Base-by-base conservation (phyloP, 805 yeast species). In the Citeromyces matritensis region DNA sequence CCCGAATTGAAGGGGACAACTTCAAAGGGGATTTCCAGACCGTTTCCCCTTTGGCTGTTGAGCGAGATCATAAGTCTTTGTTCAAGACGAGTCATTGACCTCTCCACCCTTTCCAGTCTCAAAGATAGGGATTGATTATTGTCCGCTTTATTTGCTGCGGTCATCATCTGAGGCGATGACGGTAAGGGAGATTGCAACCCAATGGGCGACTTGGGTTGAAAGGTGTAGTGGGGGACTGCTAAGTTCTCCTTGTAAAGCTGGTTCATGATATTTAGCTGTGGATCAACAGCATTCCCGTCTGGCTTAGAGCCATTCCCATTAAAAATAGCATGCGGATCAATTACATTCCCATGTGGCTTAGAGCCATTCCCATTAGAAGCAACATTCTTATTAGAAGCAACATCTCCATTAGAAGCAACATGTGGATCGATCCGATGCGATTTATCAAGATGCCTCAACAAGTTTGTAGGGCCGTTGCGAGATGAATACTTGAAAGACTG, bases 401-500 rank as follows among this genome's bases (percentile, higher is more conserved):
- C n/a, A n/a, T n/a, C n/a, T n/a, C n/a, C n/a, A n/a, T n/a, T n/a
- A n/a, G n/a, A n/a, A n/a, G n/a, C n/a, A n/a, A n/a, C n/a, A n/a
- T n/a, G 33, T 30, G 4, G 33, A n/a, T 41, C 40, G 21, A 48
- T 37, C 12, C 40, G 31, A 34, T 52, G 57, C 10, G 49, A 37
- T 27, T 45, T 47, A 19, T 32, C 41, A 8, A 53, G 35, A 32
- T 53, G 58, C 29, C 55, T 42, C 3, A 55, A 49, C 24, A 53
- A 38, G 31, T 53, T 53, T 0, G 57, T 50, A 6, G 57, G 57
- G 3, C 58, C 58, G 33, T 53, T 53, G 34, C 56, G 41, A 14
- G 52, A 42, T 4, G 54, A 44, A 33, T 53, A 53, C 23, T 44
- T 39, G 34, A 51, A 45, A 1, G 41, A 29, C 30, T 46, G 49